Evolutionary conservation across 495 filamentous ascomycete genomes (phyloP), one percentile per base, ranked within the genome.

Genomic region (Cryomyces minteri): DNA sequence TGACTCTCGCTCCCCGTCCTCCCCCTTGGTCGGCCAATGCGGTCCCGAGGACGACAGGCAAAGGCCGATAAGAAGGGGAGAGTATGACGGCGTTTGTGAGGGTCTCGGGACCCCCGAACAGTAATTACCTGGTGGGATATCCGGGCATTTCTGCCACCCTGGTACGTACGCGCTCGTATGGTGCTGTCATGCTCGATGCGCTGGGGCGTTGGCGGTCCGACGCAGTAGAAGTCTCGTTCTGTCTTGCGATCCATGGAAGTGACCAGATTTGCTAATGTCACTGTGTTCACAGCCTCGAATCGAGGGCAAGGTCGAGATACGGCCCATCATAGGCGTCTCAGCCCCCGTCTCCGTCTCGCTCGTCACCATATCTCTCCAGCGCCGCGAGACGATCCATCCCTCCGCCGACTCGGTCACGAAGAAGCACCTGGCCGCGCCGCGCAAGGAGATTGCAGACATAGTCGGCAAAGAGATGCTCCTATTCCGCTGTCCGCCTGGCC

Each of bases 261-360:
- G 18, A 2, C 18, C 18, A 25, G 18, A 25, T 25, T 14, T 38
- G 34, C 34, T 38, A 12, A 43, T 25, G 33, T 14, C 31, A 18
- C 11, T 6, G 6, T 8, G 7, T n/a, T 29, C 39, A 14, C 57
- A 95, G 85, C 90, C 90, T 48, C 78, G 90, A 52, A 85, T 98
- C 64, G 87, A 94, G 67, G 90, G 90, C 46, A 95, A 92, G 64
- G 90, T 98, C 60, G 90, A 98, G 67, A 93, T 98, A 51, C 79
- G 90, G 46, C 92, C 90, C 32, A 71, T 72, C 51, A 66, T 74
- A 34, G 90, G 90, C 34, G 75, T 81, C 54, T 84, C 84, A 31
- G 85, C 84, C 7, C 85, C 90, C 14, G 87, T 96, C 62, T 73
- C 75, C 52, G 73, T 98, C 47, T 95, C 90, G 31, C 77, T 94